phyloP scores from a whole-genome alignment of 169 alveolate species.

The Plasmodium blacklocki region DNA sequence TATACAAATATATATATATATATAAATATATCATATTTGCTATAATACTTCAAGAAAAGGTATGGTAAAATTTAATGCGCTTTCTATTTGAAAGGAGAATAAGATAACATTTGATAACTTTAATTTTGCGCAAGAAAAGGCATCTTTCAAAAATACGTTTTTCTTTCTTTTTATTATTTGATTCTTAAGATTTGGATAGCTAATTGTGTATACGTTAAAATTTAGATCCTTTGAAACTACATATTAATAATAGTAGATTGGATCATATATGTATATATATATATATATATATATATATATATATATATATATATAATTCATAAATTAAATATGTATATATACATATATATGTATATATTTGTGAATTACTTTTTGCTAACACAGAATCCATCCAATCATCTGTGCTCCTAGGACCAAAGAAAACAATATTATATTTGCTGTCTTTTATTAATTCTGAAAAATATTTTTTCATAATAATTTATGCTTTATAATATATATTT shows the following conservation, averaged over 20 bases:
- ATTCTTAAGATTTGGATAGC: slow-evolving; percentile 58
- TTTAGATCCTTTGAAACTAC: slow-evolving; percentile 42
- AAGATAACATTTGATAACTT: slow-evolving; percentile 37
- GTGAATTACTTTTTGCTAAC: slow-evolving; percentile 36
- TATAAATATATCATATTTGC: neutral
- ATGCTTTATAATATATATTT: neutral
- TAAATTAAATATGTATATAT: neutral
- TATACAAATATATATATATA: neutral
- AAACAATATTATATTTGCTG: slow-evolving; percentile 49
- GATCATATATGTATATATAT: neutral
- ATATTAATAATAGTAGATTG: neutral
- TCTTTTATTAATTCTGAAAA: slow-evolving; percentile 49
- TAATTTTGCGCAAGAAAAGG: slow-evolving; percentile 42
- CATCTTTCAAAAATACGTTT: slow-evolving; percentile 50
- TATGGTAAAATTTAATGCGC: slow-evolving; percentile 50
- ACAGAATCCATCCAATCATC: slow-evolving; percentile 62
- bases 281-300: slow-evolving; percentile 6
- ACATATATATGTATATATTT: slow-evolving; percentile 7
- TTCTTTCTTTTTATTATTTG: slow-evolving; percentile 12
- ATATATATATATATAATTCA: neutral
- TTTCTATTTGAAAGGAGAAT: slow-evolving; percentile 60
- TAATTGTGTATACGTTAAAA: slow-evolving; percentile 47
- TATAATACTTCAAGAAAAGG: slow-evolving; percentile 63
- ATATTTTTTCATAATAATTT: neutral
- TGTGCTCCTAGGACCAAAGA: slow-evolving; percentile 66